Evolutionary conservation across 208 protist species (phyloP).

Genomic region (Zelonia costaricensis): DNA sequence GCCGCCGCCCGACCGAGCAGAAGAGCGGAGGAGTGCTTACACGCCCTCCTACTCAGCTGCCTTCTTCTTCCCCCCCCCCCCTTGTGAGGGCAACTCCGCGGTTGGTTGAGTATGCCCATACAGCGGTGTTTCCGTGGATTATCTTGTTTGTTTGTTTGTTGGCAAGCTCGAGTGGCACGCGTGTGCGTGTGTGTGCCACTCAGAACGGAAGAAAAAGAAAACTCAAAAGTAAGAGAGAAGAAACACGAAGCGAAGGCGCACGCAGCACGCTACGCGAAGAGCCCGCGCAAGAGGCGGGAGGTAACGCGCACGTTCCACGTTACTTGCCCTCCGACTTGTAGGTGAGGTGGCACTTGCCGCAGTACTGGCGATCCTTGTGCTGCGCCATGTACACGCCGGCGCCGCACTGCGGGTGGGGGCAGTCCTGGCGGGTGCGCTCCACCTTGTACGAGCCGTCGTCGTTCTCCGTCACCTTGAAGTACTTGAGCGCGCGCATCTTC

Average conservation of each 20-base stretch:
- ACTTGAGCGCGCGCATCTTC: slow-evolving; percentile 98
- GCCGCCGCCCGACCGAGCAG: no score
- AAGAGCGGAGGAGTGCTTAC: no score
- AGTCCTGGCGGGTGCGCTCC: slow-evolving; percentile 95
- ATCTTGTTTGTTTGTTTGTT: no score
- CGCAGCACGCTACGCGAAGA: background rate
- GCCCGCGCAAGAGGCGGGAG: no score
- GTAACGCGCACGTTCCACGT: no score
- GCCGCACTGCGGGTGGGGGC: slow-evolving; percentile 94
- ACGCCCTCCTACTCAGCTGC: no score
- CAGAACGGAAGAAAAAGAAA: slow-evolving; percentile 11
- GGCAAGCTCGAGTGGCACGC: no score
- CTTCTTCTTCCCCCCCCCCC: no score
- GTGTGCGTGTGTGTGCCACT: no score
- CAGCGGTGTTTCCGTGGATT: no score
- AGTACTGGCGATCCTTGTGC: slow-evolving; percentile 98
- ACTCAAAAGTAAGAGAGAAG: slow-evolving; percentile 21
- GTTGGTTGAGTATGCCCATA: no score
- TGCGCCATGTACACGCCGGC: slow-evolving; percentile 98
- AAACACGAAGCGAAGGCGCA: slow-evolving; percentile 2
- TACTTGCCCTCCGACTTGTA: slow-evolving; percentile 77
- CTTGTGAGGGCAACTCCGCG: no score
- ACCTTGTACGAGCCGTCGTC: slow-evolving; percentile 97
- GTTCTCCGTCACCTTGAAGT: slow-evolving; percentile 98
- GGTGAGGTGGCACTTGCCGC: slow-evolving; percentile 99